Evolutionary conservation across 495 filamentous ascomycete genomes (phyloP), one percentile per base, ranked within the genome.

Genomic region (Penicillium waksmanii): DNA sequence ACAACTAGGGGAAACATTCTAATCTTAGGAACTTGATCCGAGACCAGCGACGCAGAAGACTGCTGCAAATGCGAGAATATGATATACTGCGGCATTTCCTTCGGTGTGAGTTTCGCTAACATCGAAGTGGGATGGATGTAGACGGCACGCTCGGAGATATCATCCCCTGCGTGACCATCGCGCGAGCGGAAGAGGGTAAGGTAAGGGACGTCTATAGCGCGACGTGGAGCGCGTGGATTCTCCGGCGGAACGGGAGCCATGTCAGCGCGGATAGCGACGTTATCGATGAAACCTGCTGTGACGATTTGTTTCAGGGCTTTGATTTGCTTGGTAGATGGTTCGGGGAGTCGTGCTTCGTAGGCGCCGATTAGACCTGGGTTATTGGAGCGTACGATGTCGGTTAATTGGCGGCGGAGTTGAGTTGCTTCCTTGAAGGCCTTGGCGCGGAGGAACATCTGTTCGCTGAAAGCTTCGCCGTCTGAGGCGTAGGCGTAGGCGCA

Each of bases 241-340:
- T 89, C 87, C 3, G 90, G 90, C 1, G 92, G 89, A 17, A 80
- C 80, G 4, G 92, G 90, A 0, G 89, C 80, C 10, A 94, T 79
- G 70, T 98, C 93, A 3, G 92, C 92, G 58, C 95, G 91, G 67
- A 98, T 94, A 52, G 96, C 96, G 51, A 99, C 82, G 57, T 97
- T 89, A 76, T 98, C 96, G 62, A 99, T 87, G 78, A 97, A 99
- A 3, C 93, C 96, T 0, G 93, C 89, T 0, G 93, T 90, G 50
- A 91, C 84, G 67, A 98, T 93, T 69, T 97, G 92, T 66, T 93
- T 93, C 9, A 99, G 81, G 1, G 91, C 86, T 61, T 90, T 88
- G 33, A 94, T 70, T 62, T 96, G 89, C 47, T 88, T 87, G 0
- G 84, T 63, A 0, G 85, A 83, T 3, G 93, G 93, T 3, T 85